Evolutionary conservation across 345 rosid species (phyloP).

Genomic region (Moricandia arvensis): DNA sequence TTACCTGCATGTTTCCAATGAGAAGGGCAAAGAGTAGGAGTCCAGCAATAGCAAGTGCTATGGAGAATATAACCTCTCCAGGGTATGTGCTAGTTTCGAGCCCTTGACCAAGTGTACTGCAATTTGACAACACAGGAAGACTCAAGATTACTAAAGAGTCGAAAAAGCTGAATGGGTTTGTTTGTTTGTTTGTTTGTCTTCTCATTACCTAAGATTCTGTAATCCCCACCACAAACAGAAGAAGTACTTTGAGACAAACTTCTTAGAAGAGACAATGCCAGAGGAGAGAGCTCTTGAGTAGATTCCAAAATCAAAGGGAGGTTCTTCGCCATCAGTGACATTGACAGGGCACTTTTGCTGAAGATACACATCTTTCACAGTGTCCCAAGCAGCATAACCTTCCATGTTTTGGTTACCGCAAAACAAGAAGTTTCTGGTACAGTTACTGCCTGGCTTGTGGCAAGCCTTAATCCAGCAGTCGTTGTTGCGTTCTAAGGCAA

Average conservation of each 20-base stretch:
- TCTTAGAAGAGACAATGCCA: constrained; percentile 61
- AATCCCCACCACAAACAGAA: constrained; percentile 99
- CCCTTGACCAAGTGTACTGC: constrained; percentile 96
- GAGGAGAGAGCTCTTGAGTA: constrained; percentile 63
- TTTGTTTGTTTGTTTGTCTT: neutral
- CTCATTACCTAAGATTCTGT: constrained; percentile 79
- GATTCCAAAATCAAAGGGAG: constrained; percentile 83
- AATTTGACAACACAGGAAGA: constrained; percentile 7
- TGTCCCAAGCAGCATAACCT: constrained; percentile 55
- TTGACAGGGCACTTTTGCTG: constrained; percentile 35
- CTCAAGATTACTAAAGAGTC: neutral
- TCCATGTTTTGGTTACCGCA: constrained; percentile 65
- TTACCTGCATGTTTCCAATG: constrained; percentile 99
- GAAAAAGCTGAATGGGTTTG: neutral
- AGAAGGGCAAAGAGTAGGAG: constrained; percentile 93
- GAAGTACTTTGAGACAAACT: constrained; percentile 72
- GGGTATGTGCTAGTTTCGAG: constrained; percentile 92
- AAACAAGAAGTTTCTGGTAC: constrained; percentile 57
- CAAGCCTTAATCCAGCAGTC: constrained; percentile 77
- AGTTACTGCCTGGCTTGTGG: neutral
- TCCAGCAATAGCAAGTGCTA: constrained; percentile 80
- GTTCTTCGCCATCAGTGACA: constrained; percentile 41
- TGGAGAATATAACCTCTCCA: constrained; percentile 83
- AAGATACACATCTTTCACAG: constrained; percentile 36
- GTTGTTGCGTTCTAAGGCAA: constrained; percentile 82